Evolutionary conservation across 768 basidiomycete genomes (phyloP).

Genomic region (Lactarius vividus): DNA sequence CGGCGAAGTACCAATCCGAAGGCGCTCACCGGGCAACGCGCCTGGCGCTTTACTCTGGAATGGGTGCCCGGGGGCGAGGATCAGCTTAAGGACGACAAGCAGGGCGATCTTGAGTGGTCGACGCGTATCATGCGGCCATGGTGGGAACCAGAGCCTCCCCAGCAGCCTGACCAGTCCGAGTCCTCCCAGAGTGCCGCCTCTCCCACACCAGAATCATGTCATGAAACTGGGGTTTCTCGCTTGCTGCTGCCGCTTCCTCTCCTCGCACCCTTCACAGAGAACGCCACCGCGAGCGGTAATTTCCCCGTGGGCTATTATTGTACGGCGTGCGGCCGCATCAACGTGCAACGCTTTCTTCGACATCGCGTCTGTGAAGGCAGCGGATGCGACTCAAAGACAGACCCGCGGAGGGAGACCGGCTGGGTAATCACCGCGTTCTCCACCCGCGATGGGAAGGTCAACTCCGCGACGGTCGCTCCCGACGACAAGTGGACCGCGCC

Average conservation of each 20-base stretch:
- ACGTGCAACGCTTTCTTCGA: slow-evolving; percentile 24
- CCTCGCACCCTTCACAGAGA: slow-evolving; percentile 25
- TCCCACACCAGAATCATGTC: neutral
- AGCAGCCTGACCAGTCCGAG: neutral
- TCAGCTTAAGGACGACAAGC: slow-evolving; percentile 16
- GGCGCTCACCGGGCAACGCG: neutral
- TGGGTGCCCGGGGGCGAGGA: slow-evolving; percentile 28
- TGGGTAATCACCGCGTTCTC: slow-evolving; percentile 19
- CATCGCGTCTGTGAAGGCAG: slow-evolving; percentile 21
- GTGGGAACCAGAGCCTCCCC: slow-evolving; percentile 21
- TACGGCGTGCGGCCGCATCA: slow-evolving; percentile 23
- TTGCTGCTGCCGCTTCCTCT: slow-evolving; percentile 23
- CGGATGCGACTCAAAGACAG: neutral
- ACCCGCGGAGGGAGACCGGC: slow-evolving; percentile 1
- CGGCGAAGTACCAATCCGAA: neutral
- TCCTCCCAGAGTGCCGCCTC: neutral
- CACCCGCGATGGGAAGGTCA: slow-evolving; percentile 19
- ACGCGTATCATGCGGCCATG: slow-evolving; percentile 15
- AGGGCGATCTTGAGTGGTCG: slow-evolving; percentile 10
- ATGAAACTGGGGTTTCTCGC: neutral
- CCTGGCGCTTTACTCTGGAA: slow-evolving; percentile 22
- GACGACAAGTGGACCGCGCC: slow-evolving; percentile 20
- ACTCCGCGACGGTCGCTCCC: slow-evolving; percentile 16
- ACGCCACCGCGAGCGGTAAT: slow-evolving; percentile 17
- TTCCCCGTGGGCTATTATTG: slow-evolving; percentile 26